phyloP scores from a whole-genome alignment of 1,139 yeast species.

The Kodamaea suecica region DNA sequence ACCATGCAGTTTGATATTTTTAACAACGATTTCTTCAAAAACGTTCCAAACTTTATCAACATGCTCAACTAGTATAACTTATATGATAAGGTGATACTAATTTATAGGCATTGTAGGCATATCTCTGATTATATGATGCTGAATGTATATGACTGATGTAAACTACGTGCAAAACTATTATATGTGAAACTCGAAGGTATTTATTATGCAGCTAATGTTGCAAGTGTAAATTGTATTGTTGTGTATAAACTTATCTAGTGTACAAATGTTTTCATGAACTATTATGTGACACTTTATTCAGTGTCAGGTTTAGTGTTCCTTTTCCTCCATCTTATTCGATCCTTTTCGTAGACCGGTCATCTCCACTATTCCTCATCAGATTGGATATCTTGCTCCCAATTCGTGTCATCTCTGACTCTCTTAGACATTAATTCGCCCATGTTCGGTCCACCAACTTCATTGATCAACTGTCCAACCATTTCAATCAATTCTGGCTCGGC shows the following conservation, averaged over 20 bases:
- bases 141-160: too few species aligned
- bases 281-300: neutral
- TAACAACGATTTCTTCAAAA: conserved; percentile 29
- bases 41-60: conserved; percentile 25
- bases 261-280: neutral
- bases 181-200: too few species aligned
- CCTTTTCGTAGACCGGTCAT: too few species aligned
- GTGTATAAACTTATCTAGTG: neutral
- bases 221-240: neutral
- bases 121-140: too few species aligned
- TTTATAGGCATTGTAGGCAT: too few species aligned
- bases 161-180: too few species aligned
- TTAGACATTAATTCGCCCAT: conserved; percentile 47
- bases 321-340: too few species aligned
- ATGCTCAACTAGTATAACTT: conserved; percentile 10
- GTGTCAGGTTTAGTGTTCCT: too few species aligned
- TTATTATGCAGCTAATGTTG: too few species aligned
- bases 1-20: conserved; percentile 32
- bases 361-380: conserved; percentile 20
- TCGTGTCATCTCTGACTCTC: conserved; percentile 40
- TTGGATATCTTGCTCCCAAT: conserved; percentile 46
- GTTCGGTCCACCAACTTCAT: conserved; percentile 58
- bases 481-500: conserved; percentile 53
- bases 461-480: conserved; percentile 49
- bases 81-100: too few species aligned